Evolutionary conservation across 2,329 filamentous ascomycete genomes (phyloP).

Genomic region (Talaromyces sp.): DNA sequence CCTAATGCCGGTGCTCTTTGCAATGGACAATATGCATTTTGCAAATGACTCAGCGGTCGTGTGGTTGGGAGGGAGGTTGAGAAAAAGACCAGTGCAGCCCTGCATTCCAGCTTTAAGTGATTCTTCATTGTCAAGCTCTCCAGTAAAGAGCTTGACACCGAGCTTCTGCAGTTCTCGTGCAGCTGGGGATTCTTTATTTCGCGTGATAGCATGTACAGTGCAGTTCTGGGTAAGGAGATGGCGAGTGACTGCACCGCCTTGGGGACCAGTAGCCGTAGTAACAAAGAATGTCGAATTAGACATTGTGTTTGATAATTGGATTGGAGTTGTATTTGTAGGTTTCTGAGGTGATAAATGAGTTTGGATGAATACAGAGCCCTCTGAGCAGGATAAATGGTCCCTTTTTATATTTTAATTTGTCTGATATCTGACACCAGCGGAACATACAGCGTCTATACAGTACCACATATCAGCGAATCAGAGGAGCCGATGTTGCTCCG

Average conservation of each 20-base stretch:
- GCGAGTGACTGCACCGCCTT: slow-evolving; percentile 22
- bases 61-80: slow-evolving; percentile 17
- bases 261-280: slow-evolving; percentile 26
- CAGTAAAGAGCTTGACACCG: slow-evolving; percentile 25
- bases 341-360: background rate
- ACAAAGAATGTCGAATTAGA: slow-evolving; percentile 18
- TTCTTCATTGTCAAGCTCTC: slow-evolving; percentile 24
- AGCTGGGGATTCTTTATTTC: slow-evolving; percentile 19
- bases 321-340: background rate
- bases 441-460: background rate
- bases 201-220: slow-evolving; percentile 28
- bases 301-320: background rate
- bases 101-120: slow-evolving; percentile 21
- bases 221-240: slow-evolving; percentile 22
- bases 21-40: slow-evolving; percentile 16
- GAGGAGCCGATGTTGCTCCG: background rate
- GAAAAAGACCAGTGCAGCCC: slow-evolving; percentile 25
- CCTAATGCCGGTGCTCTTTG: slow-evolving; percentile 23
- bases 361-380: background rate
- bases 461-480: background rate
- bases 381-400: background rate
- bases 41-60: slow-evolving; percentile 22
- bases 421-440: background rate
- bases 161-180: slow-evolving; percentile 21
- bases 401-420: background rate